Evolutionary conservation across 805 yeast genomes (phyloP), one percentile per base, ranked within the genome.

Genomic region (Yamadazyma phyllophila): DNA sequence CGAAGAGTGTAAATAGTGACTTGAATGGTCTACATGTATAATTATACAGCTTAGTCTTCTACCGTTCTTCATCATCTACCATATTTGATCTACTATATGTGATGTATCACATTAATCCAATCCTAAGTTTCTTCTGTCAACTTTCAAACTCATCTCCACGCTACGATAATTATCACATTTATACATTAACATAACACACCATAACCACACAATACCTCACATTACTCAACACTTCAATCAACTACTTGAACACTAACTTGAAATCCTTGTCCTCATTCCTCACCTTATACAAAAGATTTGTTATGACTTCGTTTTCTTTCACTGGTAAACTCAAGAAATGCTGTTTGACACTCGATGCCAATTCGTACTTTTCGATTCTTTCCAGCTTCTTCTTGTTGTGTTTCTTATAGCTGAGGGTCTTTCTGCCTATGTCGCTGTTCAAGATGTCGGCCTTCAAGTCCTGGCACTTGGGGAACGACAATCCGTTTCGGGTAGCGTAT

Each of bases 241-340:
- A 15, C 26, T 39, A 62, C 47, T 70, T 71, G 53, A 77, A 71
- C 20, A 60, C 54, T 40, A 66, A 58, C 55, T 70, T 71, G 52
- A 71, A 71, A 39, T 69, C 73, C 48, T 65, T 67, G 39, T 71
- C 74, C 56, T 87, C 88, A 58, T 88, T 84, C 58, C 81, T 82
- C 43, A 88, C 90, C 56, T 87, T 83, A 67, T 92, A 94, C 45
- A 94, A 73, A 61, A 92, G 94, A 57, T 87, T 90, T 31, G 96
- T 88, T 33, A 92, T 82, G 27, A 86, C 81, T 56, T 92, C 98
- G 47, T 84, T 81, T 59, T 92, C 99, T 55, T 87, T 82, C 3
- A 82, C 81, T 10, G 78, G 74, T 20, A 70, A 49, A 42, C 62
- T 70, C 51, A 74, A 56, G 55, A 91, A 88, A 63, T 92, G 97